Base-by-base conservation (phyloP, 2,329 filamentous ascomycete genomes). In the Colletotrichum sp. region DNA sequence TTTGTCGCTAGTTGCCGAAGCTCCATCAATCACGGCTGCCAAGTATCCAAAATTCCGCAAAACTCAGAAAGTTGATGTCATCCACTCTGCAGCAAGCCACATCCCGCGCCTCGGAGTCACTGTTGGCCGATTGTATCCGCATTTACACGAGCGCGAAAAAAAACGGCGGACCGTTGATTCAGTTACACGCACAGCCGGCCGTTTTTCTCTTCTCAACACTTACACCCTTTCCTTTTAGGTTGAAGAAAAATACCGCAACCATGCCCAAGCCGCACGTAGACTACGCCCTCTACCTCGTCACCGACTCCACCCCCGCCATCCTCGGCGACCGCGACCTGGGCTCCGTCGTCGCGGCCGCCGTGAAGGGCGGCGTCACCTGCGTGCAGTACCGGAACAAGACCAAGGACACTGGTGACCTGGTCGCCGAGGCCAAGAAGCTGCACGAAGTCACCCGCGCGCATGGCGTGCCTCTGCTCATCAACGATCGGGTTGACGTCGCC, bases 311-410 rank as follows among this genome's bases (percentile, higher is more conserved):
- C n/a, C 91, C 93, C 16, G 92, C 92, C 39, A 95, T 98, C 79
- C 92, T 98, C 59, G 94, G 94, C 71, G 86, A 89, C 77, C 91
- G 90, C 79, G 90, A 95, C 82, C 89, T 98, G 49, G 90, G 91
- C 76, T 80, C 90, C 12, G 93, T 98, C 1, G 96, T 98, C 70
- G 92, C 94, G 81, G 90, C 91, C 62, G 94, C 96, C 24, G 85
- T 98, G 67, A 88, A 91, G 83, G 96, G 95, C 84, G 95, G 95
- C 88, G 95, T 94, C 59, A 96, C 94, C 4, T 88, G 97, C 62
- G 94, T 99, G 44, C 96, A 99, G 87, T 96, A 96, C 82, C 92
- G 96, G 83, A 96, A 98, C 87, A 98, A 99, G 87, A 92, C 89
- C 57, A 93, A 92, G 81, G 93, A 96, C 80, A 97, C 94, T 2